phyloP scores from a whole-genome alignment of 2,329 filamentous ascomycete species.

The Lachnellula occidentalis region DNA sequence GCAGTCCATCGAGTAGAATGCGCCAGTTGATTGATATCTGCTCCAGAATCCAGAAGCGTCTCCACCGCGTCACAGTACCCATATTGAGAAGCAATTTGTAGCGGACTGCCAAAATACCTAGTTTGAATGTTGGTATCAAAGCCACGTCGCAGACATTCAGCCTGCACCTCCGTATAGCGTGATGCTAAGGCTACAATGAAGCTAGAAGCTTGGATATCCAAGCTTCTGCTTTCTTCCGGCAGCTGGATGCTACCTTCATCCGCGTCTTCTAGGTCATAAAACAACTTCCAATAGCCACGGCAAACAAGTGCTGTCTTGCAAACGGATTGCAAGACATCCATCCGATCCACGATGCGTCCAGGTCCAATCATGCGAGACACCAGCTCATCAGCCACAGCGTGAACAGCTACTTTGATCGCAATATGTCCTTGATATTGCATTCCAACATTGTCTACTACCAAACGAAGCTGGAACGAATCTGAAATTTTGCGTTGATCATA shows the following conservation, averaged over 20 bases:
- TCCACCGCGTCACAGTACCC: not conserved
- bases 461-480: not conserved
- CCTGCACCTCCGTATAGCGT: not conserved
- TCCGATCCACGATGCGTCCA: not conserved
- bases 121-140: not conserved
- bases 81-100: not conserved
- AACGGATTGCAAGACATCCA: not conserved
- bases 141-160: not conserved
- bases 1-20: not conserved
- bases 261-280: not conserved
- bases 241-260: not conserved
- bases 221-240: not conserved
- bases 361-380: not conserved
- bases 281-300: not conserved
- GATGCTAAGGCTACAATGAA: not conserved
- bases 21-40: not conserved
- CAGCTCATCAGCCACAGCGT: not conserved
- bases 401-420: not conserved
- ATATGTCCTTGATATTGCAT: not conserved
- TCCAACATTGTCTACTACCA: not conserved
- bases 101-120: not conserved
- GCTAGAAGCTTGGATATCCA: not conserved
- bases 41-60: not conserved
- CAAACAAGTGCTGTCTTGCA: not conserved
- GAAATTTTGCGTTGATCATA: not conserved